Evolutionary conservation across 169 alveolate species (phyloP).

Genomic region (Plasmodium fragile): DNA sequence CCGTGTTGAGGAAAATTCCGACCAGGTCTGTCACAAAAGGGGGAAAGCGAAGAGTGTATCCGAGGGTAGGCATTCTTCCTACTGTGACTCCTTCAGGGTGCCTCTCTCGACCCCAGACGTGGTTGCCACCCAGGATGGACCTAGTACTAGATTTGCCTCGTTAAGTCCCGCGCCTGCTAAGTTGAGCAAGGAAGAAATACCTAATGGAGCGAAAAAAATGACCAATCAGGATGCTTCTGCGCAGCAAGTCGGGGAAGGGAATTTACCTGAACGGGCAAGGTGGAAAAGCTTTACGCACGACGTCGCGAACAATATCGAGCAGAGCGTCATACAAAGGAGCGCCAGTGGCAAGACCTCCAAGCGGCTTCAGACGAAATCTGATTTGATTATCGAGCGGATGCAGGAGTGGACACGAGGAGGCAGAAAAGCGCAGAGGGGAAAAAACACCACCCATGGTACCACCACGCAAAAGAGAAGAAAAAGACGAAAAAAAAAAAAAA

Average conservation of each 20-base stretch:
- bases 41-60: background rate
- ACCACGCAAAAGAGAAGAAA: background rate
- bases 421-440: background rate
- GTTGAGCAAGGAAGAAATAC: background rate
- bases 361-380: background rate
- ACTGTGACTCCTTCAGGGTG: background rate
- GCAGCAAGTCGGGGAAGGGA: background rate
- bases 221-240: background rate
- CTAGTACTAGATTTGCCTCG: too few species aligned
- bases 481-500: background rate
- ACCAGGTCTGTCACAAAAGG: background rate
- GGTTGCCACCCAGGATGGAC: background rate
- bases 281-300: background rate
- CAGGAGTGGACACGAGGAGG: background rate
- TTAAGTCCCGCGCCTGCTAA: background rate
- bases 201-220: background rate
- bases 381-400: constrained; percentile 11
- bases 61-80: background rate
- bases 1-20: background rate
- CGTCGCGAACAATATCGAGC: background rate
- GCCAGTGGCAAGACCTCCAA: background rate
- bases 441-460: background rate
- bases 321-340: background rate
- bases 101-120: background rate
- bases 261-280: background rate